These are phyloP conservation scores for Pleurotus djamor DNA, from an alignment of 768 basidiomycete species.

Conservation along the genomic window DNA sequence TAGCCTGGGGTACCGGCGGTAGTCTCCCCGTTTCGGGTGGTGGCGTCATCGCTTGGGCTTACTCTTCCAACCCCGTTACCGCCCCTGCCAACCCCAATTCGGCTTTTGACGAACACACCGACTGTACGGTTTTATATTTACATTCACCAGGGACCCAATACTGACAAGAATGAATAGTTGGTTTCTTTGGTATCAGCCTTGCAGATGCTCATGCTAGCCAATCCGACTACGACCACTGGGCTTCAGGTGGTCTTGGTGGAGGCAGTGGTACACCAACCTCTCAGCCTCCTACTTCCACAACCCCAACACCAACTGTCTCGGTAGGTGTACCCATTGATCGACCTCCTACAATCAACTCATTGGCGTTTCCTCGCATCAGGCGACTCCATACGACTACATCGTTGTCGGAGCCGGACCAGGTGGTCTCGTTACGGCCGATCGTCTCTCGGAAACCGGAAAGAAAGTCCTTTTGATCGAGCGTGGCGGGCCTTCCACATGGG, in stretches of 20 bases:
- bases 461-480: slow-evolving; percentile 62
- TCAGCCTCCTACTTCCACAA: slow-evolving; percentile 31
- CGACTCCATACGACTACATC: slow-evolving; percentile 50
- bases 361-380: slow-evolving; percentile 18
- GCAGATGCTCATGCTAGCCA: slow-evolving; percentile 43
- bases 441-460: slow-evolving; percentile 59
- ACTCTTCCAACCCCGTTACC: no score
- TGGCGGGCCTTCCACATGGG: slow-evolving; percentile 58
- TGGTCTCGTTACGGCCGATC: slow-evolving; percentile 57
- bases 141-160: no score
- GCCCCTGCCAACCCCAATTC: no score
- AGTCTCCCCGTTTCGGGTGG: no score
- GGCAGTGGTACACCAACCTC: slow-evolving; percentile 25
- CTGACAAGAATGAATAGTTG: slow-evolving; percentile 11
- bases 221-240: slow-evolving; percentile 46
- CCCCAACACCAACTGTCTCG: slow-evolving; percentile 24
- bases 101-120: no score
- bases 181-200: slow-evolving; percentile 56
- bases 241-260: slow-evolving; percentile 44
- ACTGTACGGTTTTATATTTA: no score
- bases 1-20: slow-evolving; percentile 34
- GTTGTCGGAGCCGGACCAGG: slow-evolving; percentile 59
- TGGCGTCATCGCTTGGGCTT: no score
- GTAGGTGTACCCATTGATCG: slow-evolving; percentile 15
- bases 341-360: neutral